phyloP scores from a whole-genome alignment of 106 monocot genomes.

The Iris macrosiphon region DNA sequence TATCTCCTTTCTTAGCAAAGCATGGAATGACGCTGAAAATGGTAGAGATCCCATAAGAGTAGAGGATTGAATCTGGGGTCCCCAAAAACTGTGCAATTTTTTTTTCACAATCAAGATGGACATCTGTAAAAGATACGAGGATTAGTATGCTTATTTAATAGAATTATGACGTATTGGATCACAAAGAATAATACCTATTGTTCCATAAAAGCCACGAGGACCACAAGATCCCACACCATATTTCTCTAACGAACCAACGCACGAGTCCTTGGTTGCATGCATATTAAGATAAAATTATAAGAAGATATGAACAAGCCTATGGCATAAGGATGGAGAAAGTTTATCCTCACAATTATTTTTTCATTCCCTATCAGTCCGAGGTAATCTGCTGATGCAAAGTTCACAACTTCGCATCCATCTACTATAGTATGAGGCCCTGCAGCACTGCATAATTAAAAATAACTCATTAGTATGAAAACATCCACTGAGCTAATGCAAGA shows the following conservation, averaged over 20 bases:
- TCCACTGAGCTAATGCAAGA: background rate
- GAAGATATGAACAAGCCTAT: background rate
- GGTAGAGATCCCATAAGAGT: conserved; percentile 92
- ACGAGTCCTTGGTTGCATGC: conserved; percentile 34
- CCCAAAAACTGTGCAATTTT: conserved; percentile 86
- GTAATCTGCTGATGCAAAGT: conserved; percentile 91
- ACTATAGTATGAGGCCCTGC: conserved; percentile 71
- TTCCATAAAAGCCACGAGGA: conserved; percentile 89
- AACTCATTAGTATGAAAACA: conserved; percentile 1
- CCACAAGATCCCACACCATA: conserved; percentile 98
- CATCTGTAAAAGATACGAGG: conserved; percentile 46
- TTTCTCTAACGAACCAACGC: conserved; percentile 76
- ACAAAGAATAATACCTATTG: conserved; percentile 60
- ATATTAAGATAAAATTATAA: conserved; percentile 1
- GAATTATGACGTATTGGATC: no score
- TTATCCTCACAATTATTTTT: conserved; percentile 63
- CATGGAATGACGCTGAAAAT: conserved; percentile 98
- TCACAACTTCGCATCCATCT: conserved; percentile 83
- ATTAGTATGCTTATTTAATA: no score
- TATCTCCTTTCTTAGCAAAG: conserved; percentile 95
- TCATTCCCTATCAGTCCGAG: conserved; percentile 82
- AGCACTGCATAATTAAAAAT: conserved; percentile 43
- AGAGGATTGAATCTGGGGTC: conserved; percentile 86
- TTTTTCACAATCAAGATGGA: conserved; percentile 87
- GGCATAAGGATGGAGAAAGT: background rate